Evolutionary conservation across 768 basidiomycete genomes (phyloP).

Genomic region (Auricularia cornea): DNA sequence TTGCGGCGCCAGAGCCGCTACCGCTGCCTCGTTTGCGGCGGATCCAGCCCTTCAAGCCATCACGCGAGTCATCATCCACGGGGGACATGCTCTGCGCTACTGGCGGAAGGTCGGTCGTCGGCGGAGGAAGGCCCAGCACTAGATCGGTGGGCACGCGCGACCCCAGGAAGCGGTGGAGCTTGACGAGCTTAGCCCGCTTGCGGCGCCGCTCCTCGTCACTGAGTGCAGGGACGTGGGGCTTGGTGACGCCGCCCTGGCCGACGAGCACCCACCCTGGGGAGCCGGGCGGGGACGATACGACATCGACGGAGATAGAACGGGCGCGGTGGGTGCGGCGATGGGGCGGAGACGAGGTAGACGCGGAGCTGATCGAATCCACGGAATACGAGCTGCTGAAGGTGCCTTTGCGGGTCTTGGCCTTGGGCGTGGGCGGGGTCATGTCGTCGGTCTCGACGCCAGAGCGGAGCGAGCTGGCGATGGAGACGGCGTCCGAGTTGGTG

Average conservation of each 20-base stretch:
- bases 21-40: conserved; percentile 45
- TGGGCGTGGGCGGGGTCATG: background rate
- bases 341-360: background rate
- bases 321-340: background rate
- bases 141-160: conserved; percentile 66
- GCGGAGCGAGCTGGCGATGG: background rate
- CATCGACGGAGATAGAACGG: background rate
- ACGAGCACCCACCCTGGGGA: background rate
- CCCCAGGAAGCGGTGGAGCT: conserved; percentile 79
- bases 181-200: conserved; percentile 70
- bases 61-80: conserved; percentile 20
- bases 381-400: background rate
- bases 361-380: background rate
- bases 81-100: conserved; percentile 25
- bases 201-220: conserved; percentile 52
- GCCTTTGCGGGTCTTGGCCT: conserved; percentile 20
- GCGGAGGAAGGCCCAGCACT: conserved; percentile 31
- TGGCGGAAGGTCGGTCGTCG: conserved; percentile 28
- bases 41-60: conserved; percentile 34
- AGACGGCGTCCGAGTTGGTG: background rate
- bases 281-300: background rate
- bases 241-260: background rate
- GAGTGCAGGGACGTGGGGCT: background rate
- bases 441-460: background rate
- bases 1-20: conserved; percentile 9